Conservation (phyloP, 495 filamentous ascomycete species). For the Zalerion maritima region DNA sequence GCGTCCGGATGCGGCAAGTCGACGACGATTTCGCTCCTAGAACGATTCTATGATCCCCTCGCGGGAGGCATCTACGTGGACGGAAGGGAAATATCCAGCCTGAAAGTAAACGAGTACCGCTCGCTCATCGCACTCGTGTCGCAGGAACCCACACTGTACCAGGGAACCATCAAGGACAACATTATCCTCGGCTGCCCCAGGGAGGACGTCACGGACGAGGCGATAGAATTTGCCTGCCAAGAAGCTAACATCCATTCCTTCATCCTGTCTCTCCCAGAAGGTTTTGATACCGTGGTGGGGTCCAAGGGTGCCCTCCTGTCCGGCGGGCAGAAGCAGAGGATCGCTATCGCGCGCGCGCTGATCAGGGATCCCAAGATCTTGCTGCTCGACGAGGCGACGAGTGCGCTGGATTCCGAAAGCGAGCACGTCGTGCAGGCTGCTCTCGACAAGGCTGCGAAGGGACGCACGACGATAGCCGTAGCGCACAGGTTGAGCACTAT, state of each 20-base stretch:
- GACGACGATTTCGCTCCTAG: conserved; percentile 65
- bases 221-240: conserved; percentile 59
- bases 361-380: conserved; percentile 48
- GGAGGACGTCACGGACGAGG: conserved; percentile 51
- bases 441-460: conserved; percentile 56
- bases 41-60: conserved; percentile 74
- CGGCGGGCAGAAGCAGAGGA: conserved; percentile 73
- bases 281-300: conserved; percentile 62
- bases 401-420: conserved; percentile 64
- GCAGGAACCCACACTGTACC: conserved; percentile 78
- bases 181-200: conserved; percentile 54
- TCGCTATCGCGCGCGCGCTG: conserved; percentile 61
- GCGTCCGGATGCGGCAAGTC: conserved; percentile 74
- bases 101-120: conserved; percentile 71
- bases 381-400: conserved; percentile 73
- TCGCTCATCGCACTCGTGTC: conserved; percentile 64
- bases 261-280: conserved; percentile 47
- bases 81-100: conserved; percentile 52
- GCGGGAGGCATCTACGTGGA: conserved; percentile 61
- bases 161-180: conserved; percentile 74
- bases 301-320: conserved; percentile 65
- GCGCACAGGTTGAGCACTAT: conserved; percentile 68
- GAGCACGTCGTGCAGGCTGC: conserved; percentile 76
- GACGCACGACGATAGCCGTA: conserved; percentile 65
- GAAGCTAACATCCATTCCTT: conserved; percentile 91